Evolutionary conservation across 2,329 filamentous ascomycete species (phyloP), one percentile per base, ranked within the genome.

Genomic region (Pyrenophora teres): DNA sequence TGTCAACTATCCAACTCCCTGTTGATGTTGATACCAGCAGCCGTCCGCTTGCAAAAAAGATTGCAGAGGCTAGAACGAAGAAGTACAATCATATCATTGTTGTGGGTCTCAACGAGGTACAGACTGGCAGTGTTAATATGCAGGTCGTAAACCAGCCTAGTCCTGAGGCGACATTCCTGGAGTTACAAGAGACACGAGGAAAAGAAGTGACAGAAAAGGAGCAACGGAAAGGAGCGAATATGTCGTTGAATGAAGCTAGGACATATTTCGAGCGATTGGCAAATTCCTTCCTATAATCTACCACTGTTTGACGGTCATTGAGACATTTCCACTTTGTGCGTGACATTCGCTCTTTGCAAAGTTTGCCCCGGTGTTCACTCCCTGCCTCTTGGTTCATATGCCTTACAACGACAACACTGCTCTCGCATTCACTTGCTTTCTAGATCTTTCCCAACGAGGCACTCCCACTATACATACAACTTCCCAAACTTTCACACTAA

Each of bases 81-180:
- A 87, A 86, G 35, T 94, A 92, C 69, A 85, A 88, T 46, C 78
- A 89, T 48, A 84, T 94, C 45, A 80, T 90, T 27, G 85, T 92
- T 1, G 78, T 94, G 9, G 92, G 92, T 2, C 46, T 52, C 2
- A 60, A 56, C 4, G 72, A 75, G 46, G 65, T 66, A 2, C 52
- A 67, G 10, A 59, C 36, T n/a, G 57, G 56, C 5, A 58, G 50
- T 12, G 46, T 73, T 56, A 66, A 52, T 25, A 23, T 74, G 45
- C 60, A 69, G 46, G 41, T 70, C 2, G 55, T 76, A 40, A 72
- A 77, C 51, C 75, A 77, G 60, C 76, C 75, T 12, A 62, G 65
- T 16, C 54, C 62, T 46, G 66, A 69, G 21, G 54, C 55, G 3
- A 59, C 63, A 5, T n/a, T 60, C 2, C 52, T 65, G 2, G 40